Evolutionary conservation across 2,329 filamentous ascomycete genomes (phyloP), one percentile per base, ranked within the genome.

Genomic region (Calonectria hongkongensis): DNA sequence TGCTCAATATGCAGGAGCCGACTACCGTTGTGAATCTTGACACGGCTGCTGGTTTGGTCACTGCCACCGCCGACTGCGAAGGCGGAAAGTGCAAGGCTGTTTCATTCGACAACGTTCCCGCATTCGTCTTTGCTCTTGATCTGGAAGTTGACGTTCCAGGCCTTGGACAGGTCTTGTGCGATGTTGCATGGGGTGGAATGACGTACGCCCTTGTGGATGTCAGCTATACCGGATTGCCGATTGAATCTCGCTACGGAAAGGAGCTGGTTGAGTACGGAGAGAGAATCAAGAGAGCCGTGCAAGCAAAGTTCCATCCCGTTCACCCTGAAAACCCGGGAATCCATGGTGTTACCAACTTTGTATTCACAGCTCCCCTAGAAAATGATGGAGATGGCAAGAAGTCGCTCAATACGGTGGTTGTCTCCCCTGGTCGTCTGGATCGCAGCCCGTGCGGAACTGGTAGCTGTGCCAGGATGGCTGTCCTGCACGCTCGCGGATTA

Each of bases 101-200:
- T 10, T 80, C 84, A 1, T 87, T 88, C 63, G 82, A 87, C 68
- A 88, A 88, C 66, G 84, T 87, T 0, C 83, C 87, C 0, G 74
- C 84, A 0, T 88, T 88, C 73, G 85, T 84, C 4, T 83, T 81
- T 41, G 80, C 76, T 5, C 78, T 88, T 1, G 86, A 86, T 72
- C 72, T 82, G 21, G 76, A 81, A 64, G 80, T 88, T 12, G 72
- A 83, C 0, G 85, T 88, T 0, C 85, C 85, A 0, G 86, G 83
- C 0, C 28, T 88, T 0, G 86, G 86, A 0, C 79, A 72, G 5
- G 73, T 88, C 2, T 72, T 66, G 0, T 84, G 87, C 4, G 86
- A 88, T 66, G 81, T 88, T 60, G 86, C 85, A n/a, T 88, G 84
- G 79, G 87, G 87, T 4, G 87, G 87, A 1, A 87, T 87, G 86